Conservation (phyloP, 495 filamentous ascomycete genomes). For the Annulohypoxylon moriforme region DNA sequence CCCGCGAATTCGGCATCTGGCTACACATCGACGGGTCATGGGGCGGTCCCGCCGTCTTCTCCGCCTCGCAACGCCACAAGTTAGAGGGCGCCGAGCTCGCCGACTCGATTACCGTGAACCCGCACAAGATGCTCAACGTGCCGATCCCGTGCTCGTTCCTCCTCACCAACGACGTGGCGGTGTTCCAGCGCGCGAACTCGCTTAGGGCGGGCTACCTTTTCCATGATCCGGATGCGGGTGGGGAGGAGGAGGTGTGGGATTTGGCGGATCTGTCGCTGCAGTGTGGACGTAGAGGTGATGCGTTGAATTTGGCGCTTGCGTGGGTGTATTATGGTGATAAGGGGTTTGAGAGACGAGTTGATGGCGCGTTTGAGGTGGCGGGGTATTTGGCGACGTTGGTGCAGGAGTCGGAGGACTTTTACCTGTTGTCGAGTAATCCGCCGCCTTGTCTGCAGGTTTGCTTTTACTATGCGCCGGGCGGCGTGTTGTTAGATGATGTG, state of each 20-base stretch:
- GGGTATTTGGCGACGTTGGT: conserved; percentile 71
- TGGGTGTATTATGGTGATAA: conserved; percentile 87
- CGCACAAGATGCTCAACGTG: conserved; percentile 96
- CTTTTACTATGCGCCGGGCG: conserved; percentile 81
- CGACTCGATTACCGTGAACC: conserved; percentile 85
- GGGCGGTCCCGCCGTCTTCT: conserved; percentile 90
- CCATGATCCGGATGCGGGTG: conserved; percentile 63
- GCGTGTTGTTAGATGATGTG: conserved; percentile 60
- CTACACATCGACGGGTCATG: conserved; percentile 91
- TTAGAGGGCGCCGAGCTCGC: conserved; percentile 77
- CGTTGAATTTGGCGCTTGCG: conserved; percentile 83
- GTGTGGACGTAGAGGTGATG: conserved; percentile 87
- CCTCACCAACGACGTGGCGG: conserved; percentile 75
- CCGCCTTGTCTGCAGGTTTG: conserved; percentile 94
- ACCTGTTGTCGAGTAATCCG: conserved; percentile 77
- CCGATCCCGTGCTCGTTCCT: conserved; percentile 93
- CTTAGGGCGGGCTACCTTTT: conserved; percentile 90
- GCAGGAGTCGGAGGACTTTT: conserved; percentile 65
- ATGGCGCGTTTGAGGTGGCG: conserved; percentile 75
- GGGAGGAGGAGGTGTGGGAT: conserved; percentile 77
- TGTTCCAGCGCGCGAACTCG: conserved; percentile 85
- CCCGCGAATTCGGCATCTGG: conserved; percentile 80
- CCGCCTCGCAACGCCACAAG: conserved; percentile 68
- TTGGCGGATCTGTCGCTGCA: conserved; percentile 94
- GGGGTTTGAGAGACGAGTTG: conserved; percentile 70